phyloP scores from a whole-genome alignment of 2,329 filamentous ascomycete species.

The Fusarium papillatum region DNA sequence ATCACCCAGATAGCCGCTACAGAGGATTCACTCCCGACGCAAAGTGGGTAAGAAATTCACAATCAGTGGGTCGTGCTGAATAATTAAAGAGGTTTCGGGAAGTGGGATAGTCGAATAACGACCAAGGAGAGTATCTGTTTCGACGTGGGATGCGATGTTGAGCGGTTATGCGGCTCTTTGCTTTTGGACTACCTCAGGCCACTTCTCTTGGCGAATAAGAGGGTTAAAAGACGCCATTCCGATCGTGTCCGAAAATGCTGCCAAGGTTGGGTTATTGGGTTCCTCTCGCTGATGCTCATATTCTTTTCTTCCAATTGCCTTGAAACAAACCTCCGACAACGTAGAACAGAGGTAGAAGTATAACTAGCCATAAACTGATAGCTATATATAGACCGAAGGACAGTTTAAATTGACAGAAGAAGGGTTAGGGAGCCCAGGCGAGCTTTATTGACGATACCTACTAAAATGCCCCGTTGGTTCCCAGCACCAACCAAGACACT shows the following conservation, averaged over 20 bases:
- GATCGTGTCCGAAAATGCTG: background rate
- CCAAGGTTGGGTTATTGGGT: background rate
- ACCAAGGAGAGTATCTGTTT: background rate
- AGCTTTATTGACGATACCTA: too few relatives aligned
- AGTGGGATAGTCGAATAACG: constrained; percentile 4
- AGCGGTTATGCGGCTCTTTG: background rate
- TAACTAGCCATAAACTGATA: too few relatives aligned
- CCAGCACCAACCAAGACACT: background rate
- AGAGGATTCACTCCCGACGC: constrained; percentile 6
- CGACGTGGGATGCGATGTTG: background rate
- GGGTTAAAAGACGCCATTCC: background rate
- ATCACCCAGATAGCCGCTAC: constrained; percentile 11
- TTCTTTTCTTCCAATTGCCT: background rate
- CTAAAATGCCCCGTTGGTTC: background rate
- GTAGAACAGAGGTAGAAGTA: background rate
- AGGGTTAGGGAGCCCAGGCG: background rate
- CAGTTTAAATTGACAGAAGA: background rate
- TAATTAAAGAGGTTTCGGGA: constrained; percentile 19
- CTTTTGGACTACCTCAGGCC: background rate
- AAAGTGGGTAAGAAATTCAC: constrained; percentile 1
- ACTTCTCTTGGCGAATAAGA: background rate
- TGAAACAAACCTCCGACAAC: background rate
- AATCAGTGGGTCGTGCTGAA: constrained; percentile 32
- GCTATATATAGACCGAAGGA: background rate
- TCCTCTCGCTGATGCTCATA: background rate